phyloP scores from a whole-genome alignment of 2,329 filamentous ascomycete genomes.

The Aspergillus sp. region DNA sequence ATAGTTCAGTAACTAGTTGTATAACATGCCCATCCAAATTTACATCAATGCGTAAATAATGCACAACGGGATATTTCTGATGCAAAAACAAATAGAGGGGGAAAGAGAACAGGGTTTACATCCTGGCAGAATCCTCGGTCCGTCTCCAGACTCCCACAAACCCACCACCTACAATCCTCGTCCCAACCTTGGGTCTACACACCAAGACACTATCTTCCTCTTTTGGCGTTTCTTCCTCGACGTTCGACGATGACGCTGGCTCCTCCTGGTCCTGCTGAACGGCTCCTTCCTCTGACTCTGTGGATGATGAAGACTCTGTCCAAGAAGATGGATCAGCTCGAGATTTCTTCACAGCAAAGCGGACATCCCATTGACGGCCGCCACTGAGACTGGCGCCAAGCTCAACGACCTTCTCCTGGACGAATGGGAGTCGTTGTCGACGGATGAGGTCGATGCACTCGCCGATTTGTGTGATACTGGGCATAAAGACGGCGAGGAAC shows the following conservation, averaged over 20 bases:
- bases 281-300: conserved; percentile 9
- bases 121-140: conserved; percentile 23
- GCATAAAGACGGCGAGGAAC: conserved; percentile 63
- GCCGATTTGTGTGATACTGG: conserved; percentile 70
- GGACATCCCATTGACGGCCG: conserved; percentile 44
- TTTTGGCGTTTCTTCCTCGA: conserved; percentile 9
- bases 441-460: conserved; percentile 54
- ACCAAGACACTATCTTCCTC: conserved; percentile 38
- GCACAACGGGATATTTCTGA: background rate
- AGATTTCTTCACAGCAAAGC: conserved; percentile 33
- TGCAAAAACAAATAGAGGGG: background rate
- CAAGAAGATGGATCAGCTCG: conserved; percentile 29
- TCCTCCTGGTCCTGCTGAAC: conserved; percentile 5
- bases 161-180: conserved; percentile 43
- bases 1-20: no score
- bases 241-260: background rate
- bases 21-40: no score
- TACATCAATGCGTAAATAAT: background rate
- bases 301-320: conserved; percentile 7
- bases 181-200: conserved; percentile 48
- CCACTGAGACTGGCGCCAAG: conserved; percentile 40
- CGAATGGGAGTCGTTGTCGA: conserved; percentile 48
- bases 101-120: background rate
- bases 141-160: conserved; percentile 47
- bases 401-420: conserved; percentile 41